A percentile compares a stretch with the other conserved stretches of the same genome.
Evolutionary conservation across 805 yeast genomes (phyloP).

Genomic region (Metschnikowia aberdeeniae): DNA sequence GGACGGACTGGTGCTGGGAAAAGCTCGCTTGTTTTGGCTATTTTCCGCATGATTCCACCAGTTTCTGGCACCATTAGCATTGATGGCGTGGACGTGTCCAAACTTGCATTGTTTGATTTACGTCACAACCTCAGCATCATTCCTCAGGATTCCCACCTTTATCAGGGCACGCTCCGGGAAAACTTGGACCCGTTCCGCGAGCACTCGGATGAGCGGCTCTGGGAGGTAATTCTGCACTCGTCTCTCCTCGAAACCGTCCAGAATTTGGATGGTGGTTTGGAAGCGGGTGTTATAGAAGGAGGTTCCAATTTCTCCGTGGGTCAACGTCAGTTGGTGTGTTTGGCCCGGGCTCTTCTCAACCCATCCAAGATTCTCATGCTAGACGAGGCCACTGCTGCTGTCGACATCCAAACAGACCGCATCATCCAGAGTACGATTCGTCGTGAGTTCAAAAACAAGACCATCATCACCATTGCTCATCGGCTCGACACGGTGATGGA

Average conservation of each 20-base stretch:
- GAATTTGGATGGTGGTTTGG: slow-evolving; percentile 16
- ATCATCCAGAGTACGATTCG: slow-evolving; percentile 26
- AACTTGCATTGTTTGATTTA: slow-evolving; percentile 18
- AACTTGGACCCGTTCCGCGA: slow-evolving; percentile 64
- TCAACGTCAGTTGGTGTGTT: slow-evolving; percentile 22
- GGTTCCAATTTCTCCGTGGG: slow-evolving; percentile 26
- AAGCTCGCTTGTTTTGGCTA: slow-evolving; percentile 23
- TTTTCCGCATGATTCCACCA: slow-evolving; percentile 23
- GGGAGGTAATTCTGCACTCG: slow-evolving; percentile 22
- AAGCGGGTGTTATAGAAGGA: slow-evolving; percentile 19
- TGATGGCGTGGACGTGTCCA: slow-evolving; percentile 17
- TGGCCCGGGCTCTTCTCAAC: slow-evolving; percentile 23
- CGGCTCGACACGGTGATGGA: slow-evolving; percentile 27
- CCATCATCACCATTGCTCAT: slow-evolving; percentile 28
- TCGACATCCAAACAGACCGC: slow-evolving; percentile 27
- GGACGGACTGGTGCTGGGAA: slow-evolving; percentile 73
- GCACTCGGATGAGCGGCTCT: slow-evolving; percentile 20
- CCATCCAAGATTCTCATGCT: slow-evolving; percentile 16
- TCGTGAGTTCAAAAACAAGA: slow-evolving; percentile 22
- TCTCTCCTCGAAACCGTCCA: slow-evolving; percentile 18
- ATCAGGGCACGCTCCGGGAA: slow-evolving; percentile 23
- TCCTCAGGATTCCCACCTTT: slow-evolving; percentile 26
- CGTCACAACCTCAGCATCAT: slow-evolving; percentile 23
- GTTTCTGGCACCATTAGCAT: slow-evolving; percentile 18
- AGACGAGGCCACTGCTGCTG: slow-evolving; percentile 26